Base-by-base conservation (phyloP, 257 asterid genomes). In the Agastache rugosa region DNA sequence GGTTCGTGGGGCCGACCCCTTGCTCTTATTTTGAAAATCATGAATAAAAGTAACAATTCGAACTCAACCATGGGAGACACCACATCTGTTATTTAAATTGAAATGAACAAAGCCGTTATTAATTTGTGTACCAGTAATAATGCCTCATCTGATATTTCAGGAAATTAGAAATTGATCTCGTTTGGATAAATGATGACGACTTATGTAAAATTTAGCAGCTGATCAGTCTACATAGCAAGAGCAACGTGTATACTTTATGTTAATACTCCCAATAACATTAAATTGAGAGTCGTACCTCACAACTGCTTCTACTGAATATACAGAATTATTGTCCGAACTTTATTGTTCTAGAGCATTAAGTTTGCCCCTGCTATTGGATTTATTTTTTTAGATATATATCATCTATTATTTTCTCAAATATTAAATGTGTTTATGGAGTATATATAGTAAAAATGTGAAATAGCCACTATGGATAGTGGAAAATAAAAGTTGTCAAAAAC, bases 231-330 rank as follows among this genome's bases (percentile, higher is more conserved):
- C 31, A 39, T 63, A 29, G 51, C 34, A 19, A 10, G 51, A 63
- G 17, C 17, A 37, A 63, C 42, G 16, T 66, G 15, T 19, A 51
- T 69, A 35, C 22, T 41, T 58, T 29, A 31, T 72, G 60, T 72
- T 44, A 25, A 35, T 34, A 41, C 53, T 29, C 34, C 34, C 1
- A 1, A 29, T 29, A 29, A 29, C 67, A 71, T 53, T 71, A 39
- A 69, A 53, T 16, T 69, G 37, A 34, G 53, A 17, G 15, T 53
- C 12, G 37, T 35, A 54, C 75, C 20, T 53, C 25, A 69, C 39
- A 69, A 53, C 14, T 44, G 60, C 23, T 27, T 42, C 5, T 35
- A 34, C 41, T 56, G 10, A 41, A 20, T 37, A 16, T 60, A 64
- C 34, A 42, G 31, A 56, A 42, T 72, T 58, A 59, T 56, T 58